Evolutionary conservation across 805 yeast species (phyloP).

Genomic region (Nakazawaea sp.): DNA sequence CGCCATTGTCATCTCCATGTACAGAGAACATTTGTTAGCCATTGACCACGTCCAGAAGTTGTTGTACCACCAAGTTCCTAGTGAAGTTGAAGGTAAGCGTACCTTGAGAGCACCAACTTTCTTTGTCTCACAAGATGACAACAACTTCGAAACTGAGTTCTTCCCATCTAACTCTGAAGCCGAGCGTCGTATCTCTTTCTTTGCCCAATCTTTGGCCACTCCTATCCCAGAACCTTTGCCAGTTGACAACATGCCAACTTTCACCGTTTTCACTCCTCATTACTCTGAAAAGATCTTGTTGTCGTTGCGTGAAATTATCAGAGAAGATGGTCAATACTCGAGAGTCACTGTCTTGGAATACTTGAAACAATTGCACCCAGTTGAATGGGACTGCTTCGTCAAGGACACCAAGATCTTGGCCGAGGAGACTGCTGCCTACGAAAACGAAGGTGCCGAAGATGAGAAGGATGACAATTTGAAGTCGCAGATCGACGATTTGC

Average conservation of each 20-base stretch:
- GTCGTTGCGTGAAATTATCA: slow-evolving; percentile 91
- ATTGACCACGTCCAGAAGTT: slow-evolving; percentile 98
- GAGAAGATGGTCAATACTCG: slow-evolving; percentile 95
- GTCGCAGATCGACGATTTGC: slow-evolving; percentile 83
- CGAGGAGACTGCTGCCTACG: slow-evolving; percentile 84
- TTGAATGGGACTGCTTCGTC: slow-evolving; percentile 97
- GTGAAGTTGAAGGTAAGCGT: slow-evolving; percentile 97
- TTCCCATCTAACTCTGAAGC: slow-evolving; percentile 98
- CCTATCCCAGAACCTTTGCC: slow-evolving; percentile 99
- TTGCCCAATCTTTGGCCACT: slow-evolving; percentile 97
- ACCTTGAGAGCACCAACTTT: slow-evolving; percentile 98
- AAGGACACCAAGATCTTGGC: slow-evolving; percentile 94
- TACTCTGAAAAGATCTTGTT: slow-evolving; percentile 90
- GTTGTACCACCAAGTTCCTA: slow-evolving; percentile 96
- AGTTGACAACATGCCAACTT: slow-evolving; percentile 99
- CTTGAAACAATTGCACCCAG: slow-evolving; percentile 90
- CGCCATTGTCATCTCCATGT: slow-evolving; percentile 98
- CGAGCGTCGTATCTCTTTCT: slow-evolving; percentile 98
- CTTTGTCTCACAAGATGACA: slow-evolving; percentile 96
- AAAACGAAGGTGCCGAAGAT: slow-evolving; percentile 39
- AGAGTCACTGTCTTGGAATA: slow-evolving; percentile 92
- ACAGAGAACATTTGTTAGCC: slow-evolving; percentile 97
- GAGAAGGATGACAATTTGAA: slow-evolving; percentile 67
- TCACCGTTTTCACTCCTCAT: slow-evolving; percentile 94
- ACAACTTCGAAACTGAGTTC: slow-evolving; percentile 89